These are phyloP conservation scores for Tricholoma matsutake DNA, from an alignment of 768 basidiomycete genomes.

Conservation along the genomic window DNA sequence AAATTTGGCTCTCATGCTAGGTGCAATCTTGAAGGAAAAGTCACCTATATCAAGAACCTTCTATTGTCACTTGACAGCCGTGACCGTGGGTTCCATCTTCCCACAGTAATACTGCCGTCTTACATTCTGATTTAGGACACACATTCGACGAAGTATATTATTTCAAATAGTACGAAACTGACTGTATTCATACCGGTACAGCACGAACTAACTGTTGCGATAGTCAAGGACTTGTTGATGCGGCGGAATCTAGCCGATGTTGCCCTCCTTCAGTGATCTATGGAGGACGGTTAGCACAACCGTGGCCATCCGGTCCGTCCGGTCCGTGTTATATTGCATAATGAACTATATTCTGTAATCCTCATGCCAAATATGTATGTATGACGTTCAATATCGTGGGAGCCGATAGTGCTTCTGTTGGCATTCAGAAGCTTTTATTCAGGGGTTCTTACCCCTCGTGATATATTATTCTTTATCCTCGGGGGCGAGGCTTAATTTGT, in stretches of 20 bases:
- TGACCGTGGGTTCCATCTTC: constrained; percentile 45
- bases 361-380: neutral
- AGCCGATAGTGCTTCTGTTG: too few species aligned
- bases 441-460: neutral
- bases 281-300: neutral
- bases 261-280: constrained; percentile 30
- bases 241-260: constrained; percentile 39
- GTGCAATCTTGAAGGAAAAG: constrained; percentile 41
- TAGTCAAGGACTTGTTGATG: constrained; percentile 49
- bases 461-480: neutral
- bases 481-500: neutral
- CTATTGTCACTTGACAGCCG: constrained; percentile 66
- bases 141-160: constrained; percentile 50
- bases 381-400: neutral
- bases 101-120: neutral
- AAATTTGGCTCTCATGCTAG: constrained; percentile 17
- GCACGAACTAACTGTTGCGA: neutral
- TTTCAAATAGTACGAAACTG: constrained; percentile 45
- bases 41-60: constrained; percentile 47
- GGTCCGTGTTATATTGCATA: too few species aligned
- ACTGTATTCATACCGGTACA: constrained; percentile 4
- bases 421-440: too few species aligned
- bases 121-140: constrained; percentile 42
- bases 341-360: neutral
- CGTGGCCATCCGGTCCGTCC: neutral